Conservation (phyloP, 2,329 filamentous ascomycete genomes). For the Setomelanomma holmii region DNA sequence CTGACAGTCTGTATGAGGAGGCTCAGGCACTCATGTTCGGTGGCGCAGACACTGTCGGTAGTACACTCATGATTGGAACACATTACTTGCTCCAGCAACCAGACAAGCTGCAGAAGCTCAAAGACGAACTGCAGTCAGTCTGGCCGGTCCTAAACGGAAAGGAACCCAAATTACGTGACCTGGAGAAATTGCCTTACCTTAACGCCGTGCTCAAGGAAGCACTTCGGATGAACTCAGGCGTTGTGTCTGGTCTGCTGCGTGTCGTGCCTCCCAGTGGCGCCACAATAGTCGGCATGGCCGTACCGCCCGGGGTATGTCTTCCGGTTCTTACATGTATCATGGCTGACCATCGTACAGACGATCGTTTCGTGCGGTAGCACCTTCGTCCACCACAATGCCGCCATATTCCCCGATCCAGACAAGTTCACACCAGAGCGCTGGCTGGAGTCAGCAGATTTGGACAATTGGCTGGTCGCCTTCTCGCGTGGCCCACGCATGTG, state of each 20-base stretch:
- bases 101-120: constrained; percentile 42
- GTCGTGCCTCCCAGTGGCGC: constrained; percentile 32
- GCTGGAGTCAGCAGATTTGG: constrained; percentile 33
- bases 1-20: constrained; percentile 53
- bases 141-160: constrained; percentile 45
- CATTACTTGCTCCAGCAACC: constrained; percentile 51
- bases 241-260: constrained; percentile 33
- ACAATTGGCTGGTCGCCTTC: constrained; percentile 43
- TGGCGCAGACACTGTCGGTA: constrained; percentile 55
- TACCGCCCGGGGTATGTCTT: constrained; percentile 30
- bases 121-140: constrained; percentile 45
- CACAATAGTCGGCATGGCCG: constrained; percentile 21
- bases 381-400: constrained; percentile 42
- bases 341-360: constrained; percentile 15
- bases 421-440: constrained; percentile 43
- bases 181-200: constrained; percentile 47
- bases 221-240: constrained; percentile 46
- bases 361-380: constrained; percentile 41
- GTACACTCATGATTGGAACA: constrained; percentile 51
- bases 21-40: constrained; percentile 56
- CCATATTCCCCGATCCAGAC: constrained; percentile 38
- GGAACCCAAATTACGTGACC: constrained; percentile 38
- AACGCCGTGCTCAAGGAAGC: constrained; percentile 52
- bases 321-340: not conserved
- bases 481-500: constrained; percentile 46